phyloP scores from a whole-genome alignment of 2,329 filamentous ascomycete genomes.

The Ophiostoma ips region DNA sequence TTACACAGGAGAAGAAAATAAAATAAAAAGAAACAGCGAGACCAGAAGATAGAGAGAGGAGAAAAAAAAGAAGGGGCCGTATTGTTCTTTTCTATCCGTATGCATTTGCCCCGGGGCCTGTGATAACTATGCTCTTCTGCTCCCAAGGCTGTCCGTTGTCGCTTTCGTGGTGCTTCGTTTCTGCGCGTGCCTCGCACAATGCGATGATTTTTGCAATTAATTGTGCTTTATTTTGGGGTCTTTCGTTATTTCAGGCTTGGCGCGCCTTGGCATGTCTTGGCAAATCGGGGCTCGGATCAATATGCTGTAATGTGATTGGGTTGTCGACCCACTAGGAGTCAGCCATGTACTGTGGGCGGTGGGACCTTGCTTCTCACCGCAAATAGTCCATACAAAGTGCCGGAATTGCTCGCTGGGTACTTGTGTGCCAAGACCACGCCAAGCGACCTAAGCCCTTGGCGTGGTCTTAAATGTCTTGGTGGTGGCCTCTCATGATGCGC shows the following conservation, averaged over 20 bases:
- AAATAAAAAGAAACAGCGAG: neutral
- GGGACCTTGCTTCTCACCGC: no score
- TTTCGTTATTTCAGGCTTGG: constrained; percentile 10
- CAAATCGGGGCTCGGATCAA: constrained; percentile 8
- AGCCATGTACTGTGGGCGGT: neutral
- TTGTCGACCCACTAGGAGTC: no score
- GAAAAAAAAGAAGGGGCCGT: constrained; percentile 1
- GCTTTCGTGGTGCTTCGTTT: constrained; percentile 2
- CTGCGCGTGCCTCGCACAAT: neutral
- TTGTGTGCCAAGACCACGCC: constrained; percentile 13
- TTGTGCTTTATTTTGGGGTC: constrained; percentile 3
- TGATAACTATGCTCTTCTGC: neutral
- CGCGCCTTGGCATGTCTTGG: constrained; percentile 12
- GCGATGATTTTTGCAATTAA: neutral
- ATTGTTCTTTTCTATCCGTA: constrained; percentile 8
- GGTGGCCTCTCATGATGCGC: neutral
- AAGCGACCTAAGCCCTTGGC: constrained; percentile 17
- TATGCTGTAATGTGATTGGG: constrained; percentile 4
- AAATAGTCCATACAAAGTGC: neutral
- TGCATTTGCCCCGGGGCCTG: no score
- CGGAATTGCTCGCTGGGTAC: neutral
- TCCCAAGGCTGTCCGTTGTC: neutral
- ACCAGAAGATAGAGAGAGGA: no score
- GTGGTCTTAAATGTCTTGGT: constrained; percentile 11
- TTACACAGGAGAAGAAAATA: neutral